A percentile compares a stretch with the other conserved stretches of the same genome.
These are phyloP conservation scores for Ramalina peruviana DNA, from an alignment of 495 filamentous ascomycete genomes.

Conservation along the genomic window DNA sequence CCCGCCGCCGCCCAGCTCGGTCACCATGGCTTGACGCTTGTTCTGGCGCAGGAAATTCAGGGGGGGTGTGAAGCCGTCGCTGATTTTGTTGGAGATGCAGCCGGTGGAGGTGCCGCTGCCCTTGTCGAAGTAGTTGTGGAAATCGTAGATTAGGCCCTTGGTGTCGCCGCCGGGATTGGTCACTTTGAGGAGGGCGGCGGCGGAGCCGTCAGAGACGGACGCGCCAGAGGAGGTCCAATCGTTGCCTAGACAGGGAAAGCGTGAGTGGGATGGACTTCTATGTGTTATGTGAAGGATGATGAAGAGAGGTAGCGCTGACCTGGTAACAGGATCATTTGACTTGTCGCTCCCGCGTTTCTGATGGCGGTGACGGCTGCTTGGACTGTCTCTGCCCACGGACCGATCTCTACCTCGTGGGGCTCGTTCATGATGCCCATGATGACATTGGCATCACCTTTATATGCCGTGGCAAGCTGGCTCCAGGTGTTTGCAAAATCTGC, in stretches of 20 bases:
- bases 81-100: constrained; percentile 39
- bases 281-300: neutral
- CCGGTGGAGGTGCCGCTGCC: constrained; percentile 39
- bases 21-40: constrained; percentile 36
- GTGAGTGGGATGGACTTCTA: constrained; percentile 1
- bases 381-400: constrained; percentile 35
- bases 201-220: constrained; percentile 32
- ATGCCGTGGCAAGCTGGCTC: constrained; percentile 42
- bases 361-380: constrained; percentile 46
- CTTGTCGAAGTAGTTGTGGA: constrained; percentile 42
- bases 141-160: constrained; percentile 41
- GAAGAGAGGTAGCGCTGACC: constrained; percentile 12
- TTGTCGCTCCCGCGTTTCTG: constrained; percentile 39
- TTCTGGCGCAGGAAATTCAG: constrained; percentile 33
- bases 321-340: constrained; percentile 38
- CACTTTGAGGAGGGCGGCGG: constrained; percentile 32
- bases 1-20: constrained; percentile 42
- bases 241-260: constrained; percentile 16
- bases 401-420: constrained; percentile 38
- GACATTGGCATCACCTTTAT: constrained; percentile 30
- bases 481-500: constrained; percentile 42
- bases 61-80: constrained; percentile 31
- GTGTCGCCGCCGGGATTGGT: constrained; percentile 40
- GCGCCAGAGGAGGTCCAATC: constrained; percentile 34
- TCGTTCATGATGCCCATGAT: constrained; percentile 55